Evolutionary conservation across 257 asterid genomes (phyloP).

Genomic region (Paraleonurus japonicus): DNA sequence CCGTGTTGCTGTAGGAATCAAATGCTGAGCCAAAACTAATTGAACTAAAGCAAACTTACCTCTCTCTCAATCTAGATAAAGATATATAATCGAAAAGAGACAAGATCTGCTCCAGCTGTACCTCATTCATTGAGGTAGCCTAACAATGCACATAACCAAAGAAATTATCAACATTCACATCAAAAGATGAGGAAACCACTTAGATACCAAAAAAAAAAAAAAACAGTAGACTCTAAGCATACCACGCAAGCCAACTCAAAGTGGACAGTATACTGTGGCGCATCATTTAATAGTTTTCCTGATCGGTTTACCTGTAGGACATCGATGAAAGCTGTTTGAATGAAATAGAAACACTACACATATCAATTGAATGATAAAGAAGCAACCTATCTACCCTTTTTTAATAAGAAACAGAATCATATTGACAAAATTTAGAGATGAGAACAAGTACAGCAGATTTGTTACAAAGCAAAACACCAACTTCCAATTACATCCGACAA

Average conservation of each 20-base stretch:
- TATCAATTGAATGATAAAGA: conserved; percentile 14
- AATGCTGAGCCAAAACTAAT: conserved; percentile 18
- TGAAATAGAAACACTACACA: conserved; percentile 16
- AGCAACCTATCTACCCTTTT: conserved; percentile 7
- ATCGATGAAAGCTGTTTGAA: conserved; percentile 34
- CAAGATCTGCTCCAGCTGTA: conserved; percentile 77
- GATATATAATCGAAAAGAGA: conserved; percentile 67
- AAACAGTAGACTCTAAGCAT: conserved; percentile 26
- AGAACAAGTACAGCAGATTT: no score
- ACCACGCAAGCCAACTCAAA: conserved; percentile 66
- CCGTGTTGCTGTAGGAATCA: background rate
- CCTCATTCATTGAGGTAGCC: conserved; percentile 73
- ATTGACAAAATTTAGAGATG: no score
- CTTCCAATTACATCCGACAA: no score
- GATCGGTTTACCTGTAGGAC: conserved; percentile 82
- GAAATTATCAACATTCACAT: conserved; percentile 24
- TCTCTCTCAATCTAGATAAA: conserved; percentile 69
- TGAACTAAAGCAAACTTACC: conserved; percentile 46
- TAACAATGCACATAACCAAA: conserved; percentile 34
- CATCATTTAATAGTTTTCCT: conserved; percentile 74
- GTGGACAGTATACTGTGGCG: conserved; percentile 75
- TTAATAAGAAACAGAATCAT: no score
- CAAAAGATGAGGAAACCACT: conserved; percentile 17
- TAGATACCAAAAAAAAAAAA: conserved; percentile 1
- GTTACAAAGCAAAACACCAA: no score